These are phyloP conservation scores for Gonapodya prolifera DNA, from an alignment of 192 early-diverging fungal species.

Conservation along the genomic window DNA sequence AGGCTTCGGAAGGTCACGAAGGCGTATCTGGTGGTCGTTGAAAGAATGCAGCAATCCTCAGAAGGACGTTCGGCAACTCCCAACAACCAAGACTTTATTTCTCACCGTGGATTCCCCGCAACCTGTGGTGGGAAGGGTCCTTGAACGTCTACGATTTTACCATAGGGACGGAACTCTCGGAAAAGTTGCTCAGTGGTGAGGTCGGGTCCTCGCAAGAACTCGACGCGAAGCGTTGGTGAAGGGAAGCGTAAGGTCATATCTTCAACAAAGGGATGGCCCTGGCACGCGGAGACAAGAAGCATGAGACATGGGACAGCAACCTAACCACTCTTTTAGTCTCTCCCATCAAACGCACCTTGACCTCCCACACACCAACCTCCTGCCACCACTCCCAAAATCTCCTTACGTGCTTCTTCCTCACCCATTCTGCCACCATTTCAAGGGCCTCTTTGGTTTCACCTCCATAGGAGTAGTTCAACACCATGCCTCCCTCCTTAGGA, in stretches of 20 bases:
- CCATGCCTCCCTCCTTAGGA: background rate
- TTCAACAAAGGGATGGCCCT: background rate
- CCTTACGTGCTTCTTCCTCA: background rate
- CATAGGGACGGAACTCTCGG: background rate
- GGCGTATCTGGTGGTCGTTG: background rate
- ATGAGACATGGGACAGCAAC: background rate
- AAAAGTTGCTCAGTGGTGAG: background rate
- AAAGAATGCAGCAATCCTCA: background rate
- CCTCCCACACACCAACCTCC: background rate
- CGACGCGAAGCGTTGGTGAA: background rate
- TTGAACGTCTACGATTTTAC: background rate
- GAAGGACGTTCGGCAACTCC: background rate
- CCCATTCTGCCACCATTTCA: background rate
- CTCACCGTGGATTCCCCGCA: background rate
- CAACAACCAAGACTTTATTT: background rate
- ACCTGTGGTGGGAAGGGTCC: background rate
- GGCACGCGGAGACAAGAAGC: no score
- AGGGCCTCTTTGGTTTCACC: background rate
- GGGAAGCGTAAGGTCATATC: background rate
- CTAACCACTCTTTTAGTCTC: background rate
- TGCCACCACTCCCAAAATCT: background rate
- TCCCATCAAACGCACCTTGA: background rate
- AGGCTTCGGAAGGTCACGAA: background rate
- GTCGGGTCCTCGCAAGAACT: background rate
- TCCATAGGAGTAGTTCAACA: background rate